Percentiles rank a stretch among this genome's conserved stretches.
Evolutionary conservation across 2,329 filamentous ascomycete species (phyloP).

Genomic region (Hysterium pulicare): DNA sequence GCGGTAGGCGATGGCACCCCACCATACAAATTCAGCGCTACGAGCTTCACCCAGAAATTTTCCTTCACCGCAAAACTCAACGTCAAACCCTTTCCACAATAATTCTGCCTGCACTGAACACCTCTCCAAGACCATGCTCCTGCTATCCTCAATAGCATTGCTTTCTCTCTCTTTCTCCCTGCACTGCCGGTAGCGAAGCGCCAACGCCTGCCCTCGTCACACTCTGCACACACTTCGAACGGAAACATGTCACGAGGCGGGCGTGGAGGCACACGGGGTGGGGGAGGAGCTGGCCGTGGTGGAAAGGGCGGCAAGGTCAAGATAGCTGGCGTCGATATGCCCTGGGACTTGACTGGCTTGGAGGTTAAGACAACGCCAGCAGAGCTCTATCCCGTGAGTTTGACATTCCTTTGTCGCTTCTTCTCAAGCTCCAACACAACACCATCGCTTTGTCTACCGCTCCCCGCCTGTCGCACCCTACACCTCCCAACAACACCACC

Average conservation of each 20-base stretch:
- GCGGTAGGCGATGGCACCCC: not conserved
- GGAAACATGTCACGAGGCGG: slow-evolving; percentile 29
- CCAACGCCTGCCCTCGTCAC: not conserved
- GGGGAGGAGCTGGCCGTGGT: slow-evolving; percentile 29
- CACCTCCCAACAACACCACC: no score
- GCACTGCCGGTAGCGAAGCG: not conserved
- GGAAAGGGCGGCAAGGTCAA: slow-evolving; percentile 31
- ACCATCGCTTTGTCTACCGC: not conserved
- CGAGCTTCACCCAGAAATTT: not conserved
- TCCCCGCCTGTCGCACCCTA: not conserved
- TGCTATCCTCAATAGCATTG: not conserved
- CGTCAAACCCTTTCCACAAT: no score
- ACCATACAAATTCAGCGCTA: not conserved
- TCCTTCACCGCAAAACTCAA: no score
- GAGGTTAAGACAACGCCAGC: slow-evolving; percentile 34
- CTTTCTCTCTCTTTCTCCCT: not conserved
- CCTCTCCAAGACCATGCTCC: not conserved
- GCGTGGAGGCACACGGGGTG: slow-evolving; percentile 20
- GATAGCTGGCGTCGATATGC: slow-evolving; percentile 43
- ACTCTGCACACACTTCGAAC: not conserved
- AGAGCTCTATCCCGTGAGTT: slow-evolving; percentile 40
- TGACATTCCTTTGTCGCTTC: not conserved
- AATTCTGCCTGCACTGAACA: not conserved
- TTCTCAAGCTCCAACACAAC: not conserved
- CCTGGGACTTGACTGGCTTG: slow-evolving; percentile 42